phyloP scores from a whole-genome alignment of 129 eudicot genomes.

The Centella asiatica region DNA sequence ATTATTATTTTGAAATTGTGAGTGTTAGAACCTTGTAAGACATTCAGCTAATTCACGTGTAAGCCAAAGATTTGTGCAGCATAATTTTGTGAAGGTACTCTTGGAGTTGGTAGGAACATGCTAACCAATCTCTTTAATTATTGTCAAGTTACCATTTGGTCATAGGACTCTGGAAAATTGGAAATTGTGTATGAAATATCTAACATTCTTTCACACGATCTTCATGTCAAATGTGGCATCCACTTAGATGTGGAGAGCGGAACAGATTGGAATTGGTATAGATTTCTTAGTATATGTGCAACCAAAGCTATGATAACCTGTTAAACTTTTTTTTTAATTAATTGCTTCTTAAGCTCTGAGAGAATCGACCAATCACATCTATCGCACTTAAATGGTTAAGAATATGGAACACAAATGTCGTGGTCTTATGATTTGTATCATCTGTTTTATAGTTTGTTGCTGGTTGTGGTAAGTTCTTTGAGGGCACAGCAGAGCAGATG shows the following conservation, averaged over 20 bases:
- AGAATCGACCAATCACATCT: neutral
- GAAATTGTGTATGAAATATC: neutral
- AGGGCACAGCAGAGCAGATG: slow-evolving; percentile 96
- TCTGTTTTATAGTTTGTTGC: slow-evolving; percentile 59
- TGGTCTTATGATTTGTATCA: neutral
- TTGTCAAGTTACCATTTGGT: too few species aligned
- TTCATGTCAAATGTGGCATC: neutral
- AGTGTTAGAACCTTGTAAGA: too few species aligned
- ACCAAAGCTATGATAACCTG: neutral
- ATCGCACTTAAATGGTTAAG: neutral
- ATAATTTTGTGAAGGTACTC: too few species aligned
- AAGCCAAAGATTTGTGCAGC: too few species aligned
- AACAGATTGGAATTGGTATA: too few species aligned
- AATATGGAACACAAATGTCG: neutral
- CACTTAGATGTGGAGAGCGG: neutral
- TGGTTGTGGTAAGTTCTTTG: slow-evolving; percentile 96
- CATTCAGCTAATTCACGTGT: too few species aligned
- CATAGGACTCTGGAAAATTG: too few species aligned
- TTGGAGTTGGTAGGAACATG: too few species aligned
- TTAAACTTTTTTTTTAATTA: too few species aligned
- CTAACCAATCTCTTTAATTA: too few species aligned
- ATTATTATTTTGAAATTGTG: too few species aligned
- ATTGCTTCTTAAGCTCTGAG: neutral
- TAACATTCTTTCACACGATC: neutral
- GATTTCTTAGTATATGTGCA: neutral